A percentile compares a stretch with the other conserved stretches of the same genome.
Conservation (phyloP, 805 yeast species). For the Isabelozyma rhagii region DNA sequence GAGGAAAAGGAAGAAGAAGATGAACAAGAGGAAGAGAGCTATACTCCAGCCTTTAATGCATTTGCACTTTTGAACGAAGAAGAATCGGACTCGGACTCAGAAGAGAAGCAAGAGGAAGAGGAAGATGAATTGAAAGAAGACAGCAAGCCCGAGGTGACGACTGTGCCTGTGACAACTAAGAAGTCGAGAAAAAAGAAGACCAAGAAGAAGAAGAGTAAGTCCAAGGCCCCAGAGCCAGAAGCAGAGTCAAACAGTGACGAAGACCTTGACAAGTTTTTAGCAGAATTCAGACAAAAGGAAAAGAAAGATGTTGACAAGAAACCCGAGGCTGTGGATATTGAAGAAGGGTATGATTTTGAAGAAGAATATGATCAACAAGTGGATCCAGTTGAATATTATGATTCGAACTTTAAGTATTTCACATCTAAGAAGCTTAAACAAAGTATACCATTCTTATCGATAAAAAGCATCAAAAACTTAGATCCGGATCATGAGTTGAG, state of each 20-base stretch:
- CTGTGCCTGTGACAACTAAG: slow-evolving; percentile 13
- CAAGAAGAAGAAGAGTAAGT: slow-evolving; percentile 14
- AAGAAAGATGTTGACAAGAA: slow-evolving; percentile 1
- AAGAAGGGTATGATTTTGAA: slow-evolving; percentile 15
- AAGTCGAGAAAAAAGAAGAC: slow-evolving; percentile 18
- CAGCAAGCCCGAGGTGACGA: slow-evolving; percentile 1
- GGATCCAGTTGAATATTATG: slow-evolving; percentile 33
- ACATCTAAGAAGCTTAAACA: slow-evolving; percentile 44
- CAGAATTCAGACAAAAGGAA: slow-evolving; percentile 33
- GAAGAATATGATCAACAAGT: slow-evolving; percentile 18
- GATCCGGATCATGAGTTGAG: slow-evolving; percentile 78
- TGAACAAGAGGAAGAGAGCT: slow-evolving; percentile 14
- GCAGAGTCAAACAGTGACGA: slow-evolving; percentile 45
- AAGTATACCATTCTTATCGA: slow-evolving; percentile 38
- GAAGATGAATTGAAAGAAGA: slow-evolving; percentile 3
- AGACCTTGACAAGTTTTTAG: slow-evolving; percentile 55
- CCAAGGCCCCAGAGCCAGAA: slow-evolving; percentile 7
- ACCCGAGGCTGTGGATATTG: slow-evolving; percentile 2
- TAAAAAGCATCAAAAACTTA: slow-evolving; percentile 47
- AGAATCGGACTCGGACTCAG: slow-evolving; percentile 12
- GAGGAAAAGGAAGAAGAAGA: slow-evolving; percentile 10
- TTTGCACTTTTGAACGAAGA: slow-evolving; percentile 41
- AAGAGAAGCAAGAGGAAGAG: slow-evolving; percentile 15
- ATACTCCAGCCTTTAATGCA: slow-evolving; percentile 32
- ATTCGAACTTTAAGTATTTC: slow-evolving; percentile 43